Evolutionary conservation across 768 basidiomycete species (phyloP).

Genomic region (Arthromyces matolae): DNA sequence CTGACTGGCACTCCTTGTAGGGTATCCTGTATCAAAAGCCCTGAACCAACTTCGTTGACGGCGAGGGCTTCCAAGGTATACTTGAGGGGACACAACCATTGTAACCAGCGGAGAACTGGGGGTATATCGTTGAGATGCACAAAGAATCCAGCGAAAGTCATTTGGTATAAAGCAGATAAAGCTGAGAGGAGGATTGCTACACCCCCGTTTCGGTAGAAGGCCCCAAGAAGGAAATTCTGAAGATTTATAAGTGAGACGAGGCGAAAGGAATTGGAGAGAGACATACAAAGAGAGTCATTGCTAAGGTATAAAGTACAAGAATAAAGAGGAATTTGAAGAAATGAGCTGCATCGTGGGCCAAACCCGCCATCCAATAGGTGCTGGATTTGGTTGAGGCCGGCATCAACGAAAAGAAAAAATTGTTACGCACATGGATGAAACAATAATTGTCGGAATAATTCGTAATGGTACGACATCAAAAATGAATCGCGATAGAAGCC

Average conservation of each 20-base stretch:
- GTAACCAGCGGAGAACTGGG: constrained; percentile 88
- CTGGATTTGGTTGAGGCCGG: too few species aligned
- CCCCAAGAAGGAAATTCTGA: constrained; percentile 88
- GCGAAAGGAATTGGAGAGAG: background rate
- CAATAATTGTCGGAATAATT: constrained; percentile 83
- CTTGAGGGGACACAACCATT: constrained; percentile 86
- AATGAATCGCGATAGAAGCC: constrained; percentile 83
- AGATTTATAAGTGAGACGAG: background rate
- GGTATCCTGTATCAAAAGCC: constrained; percentile 77
- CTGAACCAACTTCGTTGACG: constrained; percentile 90
- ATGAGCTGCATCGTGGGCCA: constrained; percentile 68
- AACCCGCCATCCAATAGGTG: constrained; percentile 95
- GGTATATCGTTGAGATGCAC: constrained; percentile 84
- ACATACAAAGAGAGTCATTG: constrained; percentile 82
- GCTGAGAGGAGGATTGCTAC: constrained; percentile 88
- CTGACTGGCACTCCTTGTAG: constrained; percentile 79
- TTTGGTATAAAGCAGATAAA: constrained; percentile 70
- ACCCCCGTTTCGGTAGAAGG: constrained; percentile 80
- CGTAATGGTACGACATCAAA: constrained; percentile 91
- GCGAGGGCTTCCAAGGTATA: constrained; percentile 80
- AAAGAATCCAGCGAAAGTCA: constrained; percentile 92
- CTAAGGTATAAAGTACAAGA: constrained; percentile 78
- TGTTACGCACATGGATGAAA: constrained; percentile 69
- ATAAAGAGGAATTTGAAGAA: constrained; percentile 97
- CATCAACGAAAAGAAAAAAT: background rate